Conservation (phyloP, 768 basidiomycete species). For the Phlegmacium glaucopus region DNA sequence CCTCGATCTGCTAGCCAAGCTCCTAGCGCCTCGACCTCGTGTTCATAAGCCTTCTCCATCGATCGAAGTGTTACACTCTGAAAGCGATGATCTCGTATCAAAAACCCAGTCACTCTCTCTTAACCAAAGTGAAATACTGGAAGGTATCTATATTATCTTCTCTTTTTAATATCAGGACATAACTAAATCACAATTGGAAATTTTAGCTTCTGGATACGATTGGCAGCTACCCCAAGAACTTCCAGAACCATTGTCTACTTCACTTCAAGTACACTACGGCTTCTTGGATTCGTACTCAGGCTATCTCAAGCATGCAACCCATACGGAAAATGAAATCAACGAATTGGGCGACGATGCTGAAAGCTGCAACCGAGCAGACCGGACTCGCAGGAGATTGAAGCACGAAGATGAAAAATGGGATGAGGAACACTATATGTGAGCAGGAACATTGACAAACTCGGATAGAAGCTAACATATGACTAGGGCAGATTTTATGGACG, state of each 20-base stretch:
- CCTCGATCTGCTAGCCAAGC: slow-evolving; percentile 73
- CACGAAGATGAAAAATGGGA: slow-evolving; percentile 82
- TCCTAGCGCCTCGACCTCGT: slow-evolving; percentile 64
- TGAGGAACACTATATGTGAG: slow-evolving; percentile 81
- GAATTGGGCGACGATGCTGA: slow-evolving; percentile 73
- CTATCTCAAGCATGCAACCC: slow-evolving; percentile 69
- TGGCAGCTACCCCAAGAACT: slow-evolving; percentile 74
- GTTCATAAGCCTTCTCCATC: slow-evolving; percentile 25
- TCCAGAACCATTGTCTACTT: slow-evolving; percentile 36
- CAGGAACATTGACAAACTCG: background rate
- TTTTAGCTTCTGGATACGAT: slow-evolving; percentile 67
- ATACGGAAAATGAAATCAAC: slow-evolving; percentile 80
- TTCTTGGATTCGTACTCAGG: slow-evolving; percentile 74
- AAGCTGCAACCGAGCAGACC: slow-evolving; percentile 43
- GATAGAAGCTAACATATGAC: slow-evolving; percentile 5
- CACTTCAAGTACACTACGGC: slow-evolving; percentile 57
- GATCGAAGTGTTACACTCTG: slow-evolving; percentile 59
- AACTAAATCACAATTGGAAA: background rate
- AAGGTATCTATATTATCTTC: slow-evolving; percentile 8
- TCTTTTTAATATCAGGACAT: background rate
- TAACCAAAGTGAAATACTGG: slow-evolving; percentile 43
- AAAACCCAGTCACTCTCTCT: slow-evolving; percentile 45
- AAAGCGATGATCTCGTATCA: slow-evolving; percentile 40
- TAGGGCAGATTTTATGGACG: slow-evolving; percentile 82
- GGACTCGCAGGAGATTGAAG: slow-evolving; percentile 47